Evolutionary conservation across 768 basidiomycete species (phyloP), one percentile per base, ranked within the genome.

Genomic region (Ephemerocybe angulata): DNA sequence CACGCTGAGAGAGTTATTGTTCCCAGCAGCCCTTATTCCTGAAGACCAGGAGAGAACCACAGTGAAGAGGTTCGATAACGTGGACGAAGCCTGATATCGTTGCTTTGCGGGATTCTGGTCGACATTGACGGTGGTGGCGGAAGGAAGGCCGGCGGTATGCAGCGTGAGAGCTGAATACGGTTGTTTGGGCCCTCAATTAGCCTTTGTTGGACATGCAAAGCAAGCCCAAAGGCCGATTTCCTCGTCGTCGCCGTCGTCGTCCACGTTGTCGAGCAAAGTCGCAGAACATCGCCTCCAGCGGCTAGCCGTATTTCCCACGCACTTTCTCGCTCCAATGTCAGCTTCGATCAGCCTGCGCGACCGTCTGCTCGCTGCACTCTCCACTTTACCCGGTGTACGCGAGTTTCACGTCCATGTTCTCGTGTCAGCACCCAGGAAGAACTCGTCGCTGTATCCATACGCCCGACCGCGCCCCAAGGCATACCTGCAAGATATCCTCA

Each of bases 361-460:
- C 66, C 69, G 72, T 28, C 76, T 93, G 22, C 73, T 91, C 51
- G 71, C 71, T 5, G 76, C 79, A 10, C 80, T 93, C 49, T 63
- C 71, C 3, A 62, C 60, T 22, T 64, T 90, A 17, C 85, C 88
- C 4, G 90, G 88, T 1, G 79, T 79, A 29, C 85, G 90, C 47
- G 76, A 79, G 57, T 85, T 90, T 63, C 86, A 90, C 65, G 52
- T 93, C 49, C 88, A 93, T 63, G 84, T 86, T 53, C 83, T 94
- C 54, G 75, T 84, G 35, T 83, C 90, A 2, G 70, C 83, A 0
- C 84, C 88, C 10, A 74, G 82, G 47, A 91, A 88, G 65, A 80
- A 84, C 63, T 75, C 77, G 2, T 75, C 78, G 0, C 70, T 97
- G 17, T 98, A 84, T 67, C 91, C 86, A 0, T 93, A 90, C 63